These are phyloP conservation scores for Boletus rufocinnamomeus DNA, from an alignment of 768 basidiomycete species.

Conservation along the genomic window DNA sequence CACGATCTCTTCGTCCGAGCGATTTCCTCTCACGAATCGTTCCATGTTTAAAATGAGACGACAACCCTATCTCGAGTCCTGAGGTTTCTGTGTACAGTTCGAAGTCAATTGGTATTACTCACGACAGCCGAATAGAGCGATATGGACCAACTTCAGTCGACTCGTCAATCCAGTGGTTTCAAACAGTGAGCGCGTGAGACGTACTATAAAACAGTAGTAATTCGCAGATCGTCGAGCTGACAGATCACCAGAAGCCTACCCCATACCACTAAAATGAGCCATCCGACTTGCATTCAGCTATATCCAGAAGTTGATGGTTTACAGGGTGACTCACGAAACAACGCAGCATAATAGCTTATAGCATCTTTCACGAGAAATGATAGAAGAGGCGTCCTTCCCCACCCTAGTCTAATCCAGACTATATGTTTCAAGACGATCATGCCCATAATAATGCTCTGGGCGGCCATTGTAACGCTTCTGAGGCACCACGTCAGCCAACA, in stretches of 20 bases:
- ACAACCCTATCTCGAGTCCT: conserved; percentile 17
- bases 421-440: conserved; percentile 42
- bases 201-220: conserved; percentile 6
- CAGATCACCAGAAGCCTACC: neutral
- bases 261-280: conserved; percentile 3
- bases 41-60: conserved; percentile 30
- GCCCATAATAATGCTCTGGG: conserved; percentile 42
- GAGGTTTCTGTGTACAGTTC: too few relatives aligned
- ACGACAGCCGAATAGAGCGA: conserved; percentile 20
- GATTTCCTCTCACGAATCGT: conserved; percentile 9
- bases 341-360: conserved; percentile 42
- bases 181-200: neutral
- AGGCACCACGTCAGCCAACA: neutral
- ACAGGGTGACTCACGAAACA: conserved; percentile 38
- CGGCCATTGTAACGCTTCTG: conserved; percentile 24
- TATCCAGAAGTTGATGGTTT: neutral
- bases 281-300: neutral
- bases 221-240: conserved; percentile 3
- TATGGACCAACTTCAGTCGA: conserved; percentile 16
- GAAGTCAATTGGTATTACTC: conserved; percentile 3
- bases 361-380: conserved; percentile 48
- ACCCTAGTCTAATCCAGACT: conserved; percentile 36
- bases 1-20: conserved; percentile 6
- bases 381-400: conserved; percentile 45
- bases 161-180: neutral